These are phyloP conservation scores for Hypoxylon lienhwacheense DNA, from an alignment of 495 filamentous ascomycete genomes.

Conservation along the genomic window DNA sequence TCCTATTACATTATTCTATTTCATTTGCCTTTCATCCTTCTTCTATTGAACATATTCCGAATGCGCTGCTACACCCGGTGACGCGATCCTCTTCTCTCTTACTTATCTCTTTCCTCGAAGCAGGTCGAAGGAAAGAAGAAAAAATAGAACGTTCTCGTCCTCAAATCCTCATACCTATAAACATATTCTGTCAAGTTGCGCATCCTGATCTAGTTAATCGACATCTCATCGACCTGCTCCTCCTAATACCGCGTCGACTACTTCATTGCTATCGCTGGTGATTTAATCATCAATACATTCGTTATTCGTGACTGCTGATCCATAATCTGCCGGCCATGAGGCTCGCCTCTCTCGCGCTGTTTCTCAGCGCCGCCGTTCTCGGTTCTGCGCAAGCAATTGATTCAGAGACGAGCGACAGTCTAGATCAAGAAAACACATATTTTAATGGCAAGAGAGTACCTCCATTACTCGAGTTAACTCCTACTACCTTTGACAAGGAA, in stretches of 20 bases:
- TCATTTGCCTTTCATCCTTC: conserved; percentile 19
- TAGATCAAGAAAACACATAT: conserved; percentile 53
- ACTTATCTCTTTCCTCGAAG: conserved; percentile 24
- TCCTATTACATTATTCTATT: conserved; percentile 12
- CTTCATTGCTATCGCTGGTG: conserved; percentile 4
- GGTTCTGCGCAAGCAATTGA: conserved; percentile 40
- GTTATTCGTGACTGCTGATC: conserved; percentile 28
- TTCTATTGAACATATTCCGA: conserved; percentile 36
- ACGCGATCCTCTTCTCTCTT: conserved; percentile 31
- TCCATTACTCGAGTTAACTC: conserved; percentile 60
- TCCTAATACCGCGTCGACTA: background rate
- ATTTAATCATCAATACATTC: conserved; percentile 17
- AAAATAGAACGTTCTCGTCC: conserved; percentile 11
- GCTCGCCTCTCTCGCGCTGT: conserved; percentile 43
- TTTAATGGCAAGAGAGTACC: conserved; percentile 85
- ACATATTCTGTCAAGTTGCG: conserved; percentile 8
- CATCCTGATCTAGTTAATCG: conserved; percentile 14
- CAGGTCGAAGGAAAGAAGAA: conserved; percentile 9
- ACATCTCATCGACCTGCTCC: background rate
- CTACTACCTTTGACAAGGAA: conserved; percentile 48
- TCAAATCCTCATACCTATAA: conserved; percentile 1
- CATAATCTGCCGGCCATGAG: conserved; percentile 33
- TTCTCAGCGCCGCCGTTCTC: conserved; percentile 46
- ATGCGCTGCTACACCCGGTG: conserved; percentile 33
- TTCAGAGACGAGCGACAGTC: conserved; percentile 38